phyloP scores from a whole-genome alignment of 257 asterid genomes.

The Linaria vulgaris region DNA sequence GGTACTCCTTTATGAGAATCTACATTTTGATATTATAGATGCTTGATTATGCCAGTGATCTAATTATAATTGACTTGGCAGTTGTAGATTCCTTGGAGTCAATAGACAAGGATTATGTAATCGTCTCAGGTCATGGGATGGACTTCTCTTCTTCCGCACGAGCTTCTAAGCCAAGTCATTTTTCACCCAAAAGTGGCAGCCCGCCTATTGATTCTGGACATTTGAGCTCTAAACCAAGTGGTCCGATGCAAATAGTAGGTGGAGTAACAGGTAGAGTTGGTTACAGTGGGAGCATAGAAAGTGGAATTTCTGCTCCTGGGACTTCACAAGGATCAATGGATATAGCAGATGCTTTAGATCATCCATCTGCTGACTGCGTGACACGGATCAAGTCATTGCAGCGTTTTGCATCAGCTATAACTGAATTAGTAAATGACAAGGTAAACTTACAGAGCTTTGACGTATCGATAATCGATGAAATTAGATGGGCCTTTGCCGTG shows the following conservation, averaged over 20 bases:
- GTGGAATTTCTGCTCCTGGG: constrained; percentile 58
- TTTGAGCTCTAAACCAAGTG: constrained; percentile 44
- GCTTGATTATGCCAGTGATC: constrained; percentile 6
- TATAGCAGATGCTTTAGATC: constrained; percentile 47
- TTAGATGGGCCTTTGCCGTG: background rate
- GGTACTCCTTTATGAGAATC: constrained; percentile 41
- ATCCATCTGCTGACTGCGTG: constrained; percentile 62
- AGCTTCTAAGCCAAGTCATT: constrained; percentile 46
- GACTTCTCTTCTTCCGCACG: constrained; percentile 60
- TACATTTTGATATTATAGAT: constrained; percentile 11
- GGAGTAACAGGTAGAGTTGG: constrained; percentile 40
- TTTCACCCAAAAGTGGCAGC: constrained; percentile 49
- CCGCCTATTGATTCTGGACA: constrained; percentile 41
- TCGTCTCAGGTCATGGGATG: constrained; percentile 67
- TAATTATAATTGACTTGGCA: constrained; percentile 37
- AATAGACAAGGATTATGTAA: constrained; percentile 78
- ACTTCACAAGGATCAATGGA: constrained; percentile 60
- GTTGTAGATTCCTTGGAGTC: constrained; percentile 67
- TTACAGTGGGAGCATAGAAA: constrained; percentile 44
- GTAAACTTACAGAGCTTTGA: constrained; percentile 38
- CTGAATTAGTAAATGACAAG: constrained; percentile 73
- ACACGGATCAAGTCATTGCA: constrained; percentile 73
- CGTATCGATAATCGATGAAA: too few species aligned
- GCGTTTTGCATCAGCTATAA: constrained; percentile 58
- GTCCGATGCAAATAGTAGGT: constrained; percentile 57